Base-by-base conservation (phyloP, 2,329 filamentous ascomycete species). In the Botrytis medusae region DNA sequence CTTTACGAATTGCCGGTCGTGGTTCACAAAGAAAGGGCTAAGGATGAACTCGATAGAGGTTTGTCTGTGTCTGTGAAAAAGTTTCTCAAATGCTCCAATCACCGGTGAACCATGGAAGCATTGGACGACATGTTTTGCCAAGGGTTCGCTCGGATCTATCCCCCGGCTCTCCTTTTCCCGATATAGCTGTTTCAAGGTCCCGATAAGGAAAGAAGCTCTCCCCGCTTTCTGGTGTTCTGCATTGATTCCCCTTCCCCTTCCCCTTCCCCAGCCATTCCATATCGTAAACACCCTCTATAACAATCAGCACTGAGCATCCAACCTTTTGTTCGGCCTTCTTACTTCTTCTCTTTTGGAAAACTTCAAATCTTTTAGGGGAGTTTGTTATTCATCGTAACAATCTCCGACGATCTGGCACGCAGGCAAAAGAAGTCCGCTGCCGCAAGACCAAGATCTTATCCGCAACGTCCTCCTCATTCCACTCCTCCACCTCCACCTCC, bases 191-290 rank as follows among this genome's bases (percentile, higher is more conserved):
- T 54, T 54, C n/a, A 37, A 46, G 20, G 44, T 60, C 73, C 72
- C 46, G 72, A 76, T 72, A 22, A 73, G 75, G 76, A 74, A 77
- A 77, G 68, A 71, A 77, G 75, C 75, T 77, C 67, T 74, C 65
- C 75, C 75, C 74, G 74, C 75, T 71, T 74, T 73, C 57, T 32
- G 14, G 20, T 67, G 22, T 37, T 46, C 16, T 37, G 44, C 63
- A 51, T 51, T 54, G 51, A 54, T 54, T 25, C 67, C 71, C 32
- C 32, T 54, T 67, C 22, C 32, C 63, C 63, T 48, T 29, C 65
- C 71, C 32, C n/a, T 54, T 68, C 32, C 64, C 64, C 64, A 67
- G 64, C 46, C 59, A 64, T 73, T 48, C 14, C 60, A 59, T 51
- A 54, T 72, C 40, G 42, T 72, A 10, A 63, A 54, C 25, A 61